Base-by-base conservation (phyloP, 2,329 filamentous ascomycete genomes). In the Penicillium brevicompactum region DNA sequence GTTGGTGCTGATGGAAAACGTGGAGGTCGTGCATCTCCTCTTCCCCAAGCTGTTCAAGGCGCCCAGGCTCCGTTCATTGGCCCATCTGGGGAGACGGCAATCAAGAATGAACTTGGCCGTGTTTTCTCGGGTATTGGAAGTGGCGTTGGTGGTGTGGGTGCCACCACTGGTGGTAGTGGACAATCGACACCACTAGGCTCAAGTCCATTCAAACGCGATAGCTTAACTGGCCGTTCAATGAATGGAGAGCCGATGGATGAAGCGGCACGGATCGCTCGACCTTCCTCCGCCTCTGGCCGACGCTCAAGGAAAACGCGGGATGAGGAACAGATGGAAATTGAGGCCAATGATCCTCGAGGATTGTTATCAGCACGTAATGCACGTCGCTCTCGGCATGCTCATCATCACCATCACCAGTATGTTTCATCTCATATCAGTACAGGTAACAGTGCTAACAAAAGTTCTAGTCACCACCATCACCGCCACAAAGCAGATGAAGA, bases 121-220 rank as follows among this genome's bases (percentile, higher is more conserved):
- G 96, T 97, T 82, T 97, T 96, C 75, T 91, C 91, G 16, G 93
- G 93, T n/a, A 91, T 97, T 62, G 92, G 87, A 14, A 87, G 85
- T 70, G 87, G 87, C 34, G 79, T 87, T 16, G 84, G 84, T 30
- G 81, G 80, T 59, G 75, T 76, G 27, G 80, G 80, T 18, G 76
- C 76, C 42, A 74, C 74, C 13, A 75, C 79, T 32, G 75, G 77
- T 34, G 77, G 73, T n/a, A 81, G 80, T 60, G 79, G 80, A 14
- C 77, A 76, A 10, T 77, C 80, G 1, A 86, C 84, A 7, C 84
- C 84, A 11, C 78, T 81, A 51, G 74, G 76, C 32, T 72, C 76
- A 30, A 84, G 80, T 61, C 81, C 82, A 1, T 80, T 78, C 58
- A 79, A 77, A 61, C 74, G 72, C n/a, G 73, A 80, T 45, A 61